phyloP scores from a whole-genome alignment of 305 asterid species.

The Solanum aculeatissimum region DNA sequence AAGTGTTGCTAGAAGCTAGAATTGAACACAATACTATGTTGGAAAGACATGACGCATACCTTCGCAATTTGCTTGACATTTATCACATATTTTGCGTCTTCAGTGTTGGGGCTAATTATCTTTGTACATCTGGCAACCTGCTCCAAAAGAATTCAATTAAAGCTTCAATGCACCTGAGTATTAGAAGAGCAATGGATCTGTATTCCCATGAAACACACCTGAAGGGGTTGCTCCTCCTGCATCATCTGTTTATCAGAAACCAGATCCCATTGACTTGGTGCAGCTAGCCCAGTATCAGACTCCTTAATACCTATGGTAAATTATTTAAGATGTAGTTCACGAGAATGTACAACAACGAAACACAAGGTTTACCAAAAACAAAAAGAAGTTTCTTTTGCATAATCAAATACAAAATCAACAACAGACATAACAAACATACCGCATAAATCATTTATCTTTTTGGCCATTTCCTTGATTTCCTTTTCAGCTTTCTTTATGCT shows the following conservation, averaged over 20 bases:
- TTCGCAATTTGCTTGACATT: conserved; percentile 84
- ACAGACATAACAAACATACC: conserved; percentile 27
- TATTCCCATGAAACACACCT: neutral
- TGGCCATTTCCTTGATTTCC: conserved; percentile 88
- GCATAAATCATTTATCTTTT: conserved; percentile 80
- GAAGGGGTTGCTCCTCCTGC: conserved; percentile 70
- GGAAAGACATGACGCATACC: conserved; percentile 15
- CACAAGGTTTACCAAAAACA: neutral
- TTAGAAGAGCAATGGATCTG: neutral
- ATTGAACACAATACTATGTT: neutral
- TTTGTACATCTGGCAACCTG: conserved; percentile 97
- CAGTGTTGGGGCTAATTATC: conserved; percentile 89
- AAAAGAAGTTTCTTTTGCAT: neutral
- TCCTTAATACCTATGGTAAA: conserved; percentile 75
- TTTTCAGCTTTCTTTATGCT: conserved; percentile 79
- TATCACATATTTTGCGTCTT: conserved; percentile 87
- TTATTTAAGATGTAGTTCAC: neutral
- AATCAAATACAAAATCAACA: neutral
- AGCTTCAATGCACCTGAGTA: neutral
- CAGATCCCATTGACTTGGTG: conserved; percentile 98
- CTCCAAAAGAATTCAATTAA: neutral
- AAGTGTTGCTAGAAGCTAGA: neutral
- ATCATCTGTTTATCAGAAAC: conserved; percentile 97
- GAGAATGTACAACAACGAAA: neutral
- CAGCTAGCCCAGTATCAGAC: conserved; percentile 95